Evolutionary conservation across 108 stramenopile genomes (phyloP).

Genomic region (Thalassiosira profunda): DNA sequence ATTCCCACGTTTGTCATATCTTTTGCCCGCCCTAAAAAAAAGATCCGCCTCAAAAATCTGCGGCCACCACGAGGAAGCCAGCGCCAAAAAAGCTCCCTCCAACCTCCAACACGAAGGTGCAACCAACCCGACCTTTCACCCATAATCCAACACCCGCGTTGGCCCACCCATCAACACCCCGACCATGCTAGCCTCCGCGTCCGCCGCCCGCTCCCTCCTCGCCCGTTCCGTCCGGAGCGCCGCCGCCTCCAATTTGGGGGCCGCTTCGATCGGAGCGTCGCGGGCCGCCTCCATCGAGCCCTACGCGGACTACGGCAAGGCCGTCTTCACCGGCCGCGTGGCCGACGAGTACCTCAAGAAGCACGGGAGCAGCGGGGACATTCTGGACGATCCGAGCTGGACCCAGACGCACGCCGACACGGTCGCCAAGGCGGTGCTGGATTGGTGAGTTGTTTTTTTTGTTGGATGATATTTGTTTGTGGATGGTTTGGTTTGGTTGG

Average conservation of each 20-base stretch:
- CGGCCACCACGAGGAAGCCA: too few species aligned
- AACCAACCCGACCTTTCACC: too few species aligned
- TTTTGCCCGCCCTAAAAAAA: too few species aligned
- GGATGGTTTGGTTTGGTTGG: too few species aligned
- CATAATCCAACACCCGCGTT: too few species aligned
- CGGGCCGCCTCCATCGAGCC: slow-evolving; percentile 68
- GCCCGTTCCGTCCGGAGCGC: too few species aligned
- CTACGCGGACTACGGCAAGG: slow-evolving; percentile 90
- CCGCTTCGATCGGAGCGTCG: slow-evolving; percentile 41
- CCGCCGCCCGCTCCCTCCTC: slow-evolving; percentile 63
- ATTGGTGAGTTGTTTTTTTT: slow-evolving; percentile 75
- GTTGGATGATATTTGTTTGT: not conserved
- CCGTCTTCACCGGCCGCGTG: slow-evolving; percentile 88
- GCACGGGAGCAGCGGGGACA: slow-evolving; percentile 75
- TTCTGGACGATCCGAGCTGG: slow-evolving; percentile 88
- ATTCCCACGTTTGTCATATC: too few species aligned
- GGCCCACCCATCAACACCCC: too few species aligned
- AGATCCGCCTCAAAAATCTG: too few species aligned
- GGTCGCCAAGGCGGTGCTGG: slow-evolving; percentile 92
- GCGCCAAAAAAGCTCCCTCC: too few species aligned
- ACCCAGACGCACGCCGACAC: slow-evolving; percentile 78
- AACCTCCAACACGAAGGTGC: too few species aligned
- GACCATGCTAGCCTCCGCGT: slow-evolving; percentile 73
- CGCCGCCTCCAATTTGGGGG: slow-evolving; percentile 8
- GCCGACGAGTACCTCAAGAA: slow-evolving; percentile 93